A percentile compares a stretch with the other conserved stretches of the same genome.
Conservation (phyloP, 2,329 filamentous ascomycete species). For the Dactylella cylindrospora region DNA sequence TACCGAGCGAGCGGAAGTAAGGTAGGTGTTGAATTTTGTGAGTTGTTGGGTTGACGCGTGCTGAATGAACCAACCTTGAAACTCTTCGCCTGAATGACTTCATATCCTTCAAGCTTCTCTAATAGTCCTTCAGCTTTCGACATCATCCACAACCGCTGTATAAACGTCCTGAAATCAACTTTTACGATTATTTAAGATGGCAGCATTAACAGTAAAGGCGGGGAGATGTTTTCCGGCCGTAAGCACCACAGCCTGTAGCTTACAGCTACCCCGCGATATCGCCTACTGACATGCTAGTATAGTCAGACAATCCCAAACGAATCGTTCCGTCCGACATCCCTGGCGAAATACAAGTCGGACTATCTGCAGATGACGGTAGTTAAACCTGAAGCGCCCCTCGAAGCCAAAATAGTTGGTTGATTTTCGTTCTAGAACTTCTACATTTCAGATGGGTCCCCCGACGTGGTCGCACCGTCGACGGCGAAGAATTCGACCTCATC, state of each 20-base stretch:
- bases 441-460: conserved; percentile 98
- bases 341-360: conserved; percentile 45
- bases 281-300: too few relatives aligned
- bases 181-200: conserved; percentile 4
- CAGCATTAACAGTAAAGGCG: conserved; percentile 46
- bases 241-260: conserved; percentile 10
- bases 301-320: conserved; percentile 44
- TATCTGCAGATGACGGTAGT: conserved; percentile 28
- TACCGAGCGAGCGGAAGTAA: not conserved
- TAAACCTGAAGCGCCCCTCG: too few relatives aligned
- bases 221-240: conserved; percentile 47
- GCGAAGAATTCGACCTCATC: conserved; percentile 82
- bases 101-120: conserved; percentile 1
- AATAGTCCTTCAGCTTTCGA: not conserved
- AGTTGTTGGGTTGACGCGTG: conserved; percentile 37
- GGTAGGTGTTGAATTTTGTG: conserved; percentile 38
- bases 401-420: too few relatives aligned
- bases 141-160: not conserved
- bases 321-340: conserved; percentile 46
- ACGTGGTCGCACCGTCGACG: conserved; percentile 57
- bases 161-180: not conserved
- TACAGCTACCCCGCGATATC: not conserved
- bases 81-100: conserved; percentile 15
- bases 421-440: conserved; percentile 67
- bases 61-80: conserved; percentile 1